A percentile compares a stretch with the other conserved stretches of the same genome.
These are phyloP conservation scores for Colletotrichum eleusines DNA, from an alignment of 2,329 filamentous ascomycete genomes.

Conservation along the genomic window DNA sequence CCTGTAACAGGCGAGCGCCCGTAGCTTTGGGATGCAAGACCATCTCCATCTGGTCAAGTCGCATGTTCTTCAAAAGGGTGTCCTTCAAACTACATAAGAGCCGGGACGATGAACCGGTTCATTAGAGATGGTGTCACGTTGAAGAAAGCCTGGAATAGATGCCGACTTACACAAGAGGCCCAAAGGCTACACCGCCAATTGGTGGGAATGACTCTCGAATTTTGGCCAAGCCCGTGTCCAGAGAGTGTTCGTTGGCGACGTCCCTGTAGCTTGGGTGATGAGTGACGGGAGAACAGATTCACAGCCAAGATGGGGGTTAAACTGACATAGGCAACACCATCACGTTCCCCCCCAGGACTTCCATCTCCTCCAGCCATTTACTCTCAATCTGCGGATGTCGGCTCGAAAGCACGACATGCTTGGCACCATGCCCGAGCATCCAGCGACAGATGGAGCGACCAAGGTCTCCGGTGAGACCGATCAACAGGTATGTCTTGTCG, in stretches of 20 bases:
- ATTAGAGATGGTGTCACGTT: slow-evolving; percentile 49
- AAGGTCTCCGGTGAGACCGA: slow-evolving; percentile 49
- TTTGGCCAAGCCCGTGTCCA: slow-evolving; percentile 41
- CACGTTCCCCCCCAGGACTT: slow-evolving; percentile 7
- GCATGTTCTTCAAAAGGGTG: slow-evolving; percentile 43
- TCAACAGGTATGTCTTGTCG: slow-evolving; percentile 49
- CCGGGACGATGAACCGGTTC: too few species aligned
- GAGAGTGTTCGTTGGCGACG: slow-evolving; percentile 35
- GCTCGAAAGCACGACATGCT: slow-evolving; percentile 52
- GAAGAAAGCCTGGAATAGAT: slow-evolving; percentile 48
- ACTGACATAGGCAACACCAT: slow-evolving; percentile 4
- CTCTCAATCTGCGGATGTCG: slow-evolving; percentile 24
- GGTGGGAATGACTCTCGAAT: slow-evolving; percentile 44
- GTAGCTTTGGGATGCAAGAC: slow-evolving; percentile 52
- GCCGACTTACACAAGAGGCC: slow-evolving; percentile 49
- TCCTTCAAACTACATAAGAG: neutral
- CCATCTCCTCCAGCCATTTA: slow-evolving; percentile 19
- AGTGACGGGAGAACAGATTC: neutral
- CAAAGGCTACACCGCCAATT: slow-evolving; percentile 57
- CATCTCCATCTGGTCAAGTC: slow-evolving; percentile 43
- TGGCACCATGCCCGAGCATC: slow-evolving; percentile 52
- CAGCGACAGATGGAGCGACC: slow-evolving; percentile 52
- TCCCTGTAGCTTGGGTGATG: neutral
- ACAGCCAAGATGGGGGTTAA: neutral
- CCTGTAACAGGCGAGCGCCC: slow-evolving; percentile 49